Evolutionary conservation across 805 yeast genomes (phyloP).

Genomic region (Candida quercuum): DNA sequence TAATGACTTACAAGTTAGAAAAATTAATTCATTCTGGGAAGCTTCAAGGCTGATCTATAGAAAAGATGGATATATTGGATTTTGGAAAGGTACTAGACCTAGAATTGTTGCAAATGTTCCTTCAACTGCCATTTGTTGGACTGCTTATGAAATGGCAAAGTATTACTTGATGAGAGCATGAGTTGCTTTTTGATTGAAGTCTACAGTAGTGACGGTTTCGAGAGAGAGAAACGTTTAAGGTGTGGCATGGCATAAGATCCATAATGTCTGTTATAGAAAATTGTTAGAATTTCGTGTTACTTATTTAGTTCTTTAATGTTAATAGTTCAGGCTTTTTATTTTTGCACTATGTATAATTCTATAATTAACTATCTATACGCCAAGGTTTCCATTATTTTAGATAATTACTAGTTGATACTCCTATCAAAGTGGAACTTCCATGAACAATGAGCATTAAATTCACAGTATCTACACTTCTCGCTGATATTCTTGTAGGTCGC

Average conservation of each 20-base stretch:
- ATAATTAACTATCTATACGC: too few relatives aligned
- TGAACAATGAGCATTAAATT: slow-evolving; percentile 38
- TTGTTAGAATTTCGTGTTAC: too few relatives aligned
- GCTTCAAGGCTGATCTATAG: slow-evolving; percentile 67
- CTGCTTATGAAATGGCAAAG: slow-evolving; percentile 96
- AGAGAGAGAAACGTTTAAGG: too few relatives aligned
- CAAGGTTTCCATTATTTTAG: too few relatives aligned
- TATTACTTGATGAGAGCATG: slow-evolving; percentile 24
- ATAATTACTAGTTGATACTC: too few relatives aligned
- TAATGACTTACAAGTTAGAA: slow-evolving; percentile 35
- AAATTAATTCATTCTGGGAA: slow-evolving; percentile 57
- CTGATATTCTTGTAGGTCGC: slow-evolving; percentile 29
- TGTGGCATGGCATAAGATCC: too few relatives aligned
- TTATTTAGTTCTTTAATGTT: too few relatives aligned
- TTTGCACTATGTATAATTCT: too few relatives aligned
- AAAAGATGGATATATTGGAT: slow-evolving; percentile 58
- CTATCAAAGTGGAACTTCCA: slow-evolving; percentile 29
- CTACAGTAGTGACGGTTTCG: too few relatives aligned
- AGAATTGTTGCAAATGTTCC: slow-evolving; percentile 91
- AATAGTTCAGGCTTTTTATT: too few relatives aligned
- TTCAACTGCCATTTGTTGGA: slow-evolving; percentile 95
- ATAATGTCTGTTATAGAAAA: too few relatives aligned
- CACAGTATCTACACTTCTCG: slow-evolving; percentile 49
- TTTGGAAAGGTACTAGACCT: slow-evolving; percentile 81
- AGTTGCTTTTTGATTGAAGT: too few relatives aligned